Percentiles rank a stretch among this genome's conserved stretches.
Evolutionary conservation across 352 stramenopile genomes (phyloP).

Genomic region (Phytophthora fragariae): DNA sequence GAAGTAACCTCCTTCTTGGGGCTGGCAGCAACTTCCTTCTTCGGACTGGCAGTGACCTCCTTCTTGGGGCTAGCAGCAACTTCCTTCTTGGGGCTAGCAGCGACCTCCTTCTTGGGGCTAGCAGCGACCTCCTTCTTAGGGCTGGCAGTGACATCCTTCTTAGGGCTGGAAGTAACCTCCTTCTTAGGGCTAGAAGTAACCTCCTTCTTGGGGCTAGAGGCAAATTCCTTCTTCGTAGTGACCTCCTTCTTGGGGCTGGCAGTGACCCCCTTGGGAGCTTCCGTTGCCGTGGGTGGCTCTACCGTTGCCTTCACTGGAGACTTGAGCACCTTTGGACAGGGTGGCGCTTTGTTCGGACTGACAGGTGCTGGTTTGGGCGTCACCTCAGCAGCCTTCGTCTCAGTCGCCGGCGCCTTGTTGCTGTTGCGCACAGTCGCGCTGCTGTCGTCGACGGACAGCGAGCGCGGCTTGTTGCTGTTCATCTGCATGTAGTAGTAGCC

Average conservation of each 20-base stretch:
- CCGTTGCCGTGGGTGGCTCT: background rate
- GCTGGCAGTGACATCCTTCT: conserved; percentile 2
- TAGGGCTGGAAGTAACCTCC: conserved; percentile 2
- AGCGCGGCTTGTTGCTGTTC: conserved; percentile 29
- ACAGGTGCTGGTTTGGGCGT: conserved; percentile 5
- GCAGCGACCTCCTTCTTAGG: background rate
- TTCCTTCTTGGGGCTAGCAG: conserved; percentile 21
- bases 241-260: background rate
- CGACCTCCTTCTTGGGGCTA: conserved; percentile 6
- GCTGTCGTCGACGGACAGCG: conserved; percentile 11
- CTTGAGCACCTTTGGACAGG: conserved; percentile 18
- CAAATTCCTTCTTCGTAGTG: conserved; percentile 2
- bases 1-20: background rate
- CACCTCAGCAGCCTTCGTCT: conserved; percentile 1
- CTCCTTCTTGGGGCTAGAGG: conserved; percentile 22
- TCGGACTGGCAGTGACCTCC: background rate
- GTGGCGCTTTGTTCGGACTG: conserved; percentile 10
- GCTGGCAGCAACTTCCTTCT: conserved; percentile 9
- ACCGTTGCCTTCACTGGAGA: background rate
- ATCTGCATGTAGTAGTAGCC: conserved; percentile 69
- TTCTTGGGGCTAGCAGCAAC: background rate
- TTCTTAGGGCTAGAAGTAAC: conserved; percentile 22
- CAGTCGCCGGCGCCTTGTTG: background rate
- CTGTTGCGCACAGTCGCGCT: background rate
- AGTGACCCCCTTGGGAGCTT: background rate